Conservation (phyloP, 2,329 filamentous ascomycete species). For the Trichoderma sp. region DNA sequence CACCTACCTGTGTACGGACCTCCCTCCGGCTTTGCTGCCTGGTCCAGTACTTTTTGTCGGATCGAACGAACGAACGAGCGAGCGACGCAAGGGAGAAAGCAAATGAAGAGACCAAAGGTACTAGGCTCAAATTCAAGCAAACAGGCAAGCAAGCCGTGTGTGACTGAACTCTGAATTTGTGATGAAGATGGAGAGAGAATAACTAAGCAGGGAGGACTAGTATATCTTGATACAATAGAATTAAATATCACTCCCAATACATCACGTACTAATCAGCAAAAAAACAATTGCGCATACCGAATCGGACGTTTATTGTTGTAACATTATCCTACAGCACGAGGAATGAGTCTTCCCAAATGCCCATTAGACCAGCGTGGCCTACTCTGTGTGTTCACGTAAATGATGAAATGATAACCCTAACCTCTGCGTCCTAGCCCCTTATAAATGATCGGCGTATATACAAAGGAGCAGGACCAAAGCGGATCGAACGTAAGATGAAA, state of each 20-base stretch:
- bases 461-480: not conserved
- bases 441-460: conserved; percentile 17
- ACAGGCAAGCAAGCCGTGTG: too few species aligned
- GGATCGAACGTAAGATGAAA: not conserved
- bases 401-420: not conserved
- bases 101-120: too few species aligned
- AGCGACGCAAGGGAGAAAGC: too few species aligned
- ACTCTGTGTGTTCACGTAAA: not conserved
- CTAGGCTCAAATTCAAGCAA: too few species aligned
- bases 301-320: not conserved
- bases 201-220: too few species aligned
- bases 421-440: conserved; percentile 1
- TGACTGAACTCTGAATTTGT: too few species aligned
- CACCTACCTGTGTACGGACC: too few species aligned
- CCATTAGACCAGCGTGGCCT: not conserved
- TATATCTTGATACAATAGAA: too few species aligned
- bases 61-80: too few species aligned
- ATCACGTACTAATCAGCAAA: not conserved
- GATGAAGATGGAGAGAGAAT: too few species aligned
- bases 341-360: not conserved
- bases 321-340: conserved; percentile 4
- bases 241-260: not conserved
- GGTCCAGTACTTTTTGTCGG: too few species aligned
- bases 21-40: too few species aligned
- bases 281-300: not conserved